Percentiles rank a stretch among this genome's conserved stretches.
These are phyloP conservation scores for Cicer chorassanicum DNA, from an alignment of 306 rosid species.

Conservation along the genomic window DNA sequence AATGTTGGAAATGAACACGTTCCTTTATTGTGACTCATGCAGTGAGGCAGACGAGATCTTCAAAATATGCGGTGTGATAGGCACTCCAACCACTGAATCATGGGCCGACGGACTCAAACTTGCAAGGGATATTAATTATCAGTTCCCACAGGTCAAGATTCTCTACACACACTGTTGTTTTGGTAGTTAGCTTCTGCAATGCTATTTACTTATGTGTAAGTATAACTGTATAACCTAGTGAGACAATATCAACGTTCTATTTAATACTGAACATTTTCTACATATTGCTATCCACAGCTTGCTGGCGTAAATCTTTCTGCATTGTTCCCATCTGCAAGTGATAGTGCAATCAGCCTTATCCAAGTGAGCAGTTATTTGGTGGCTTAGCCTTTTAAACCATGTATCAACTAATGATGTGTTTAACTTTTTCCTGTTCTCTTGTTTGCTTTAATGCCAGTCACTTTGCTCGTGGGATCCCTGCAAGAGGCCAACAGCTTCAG, in stretches of 20 bases:
- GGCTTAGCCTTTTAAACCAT: not conserved
- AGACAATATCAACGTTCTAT: not conserved
- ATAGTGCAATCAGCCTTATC: constrained; percentile 78
- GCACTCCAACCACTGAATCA: constrained; percentile 79
- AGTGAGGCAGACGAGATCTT: constrained; percentile 92
- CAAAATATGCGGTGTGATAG: constrained; percentile 91
- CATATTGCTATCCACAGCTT: constrained; percentile 53
- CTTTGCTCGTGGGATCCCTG: constrained; percentile 98
- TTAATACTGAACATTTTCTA: not conserved
- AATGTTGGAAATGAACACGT: constrained; percentile 23
- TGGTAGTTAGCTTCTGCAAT: not conserved
- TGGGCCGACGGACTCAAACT: constrained; percentile 90
- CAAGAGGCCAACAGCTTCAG: constrained; percentile 91
- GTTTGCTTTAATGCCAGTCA: constrained; percentile 54
- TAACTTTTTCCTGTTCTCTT: constrained; percentile 3
- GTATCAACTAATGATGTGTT: not conserved
- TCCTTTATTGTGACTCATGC: constrained; percentile 42
- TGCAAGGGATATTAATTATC: constrained; percentile 87
- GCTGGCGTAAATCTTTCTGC: constrained; percentile 80
- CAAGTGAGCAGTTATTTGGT: constrained; percentile 56
- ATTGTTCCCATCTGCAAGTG: constrained; percentile 74
- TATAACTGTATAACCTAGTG: not conserved
- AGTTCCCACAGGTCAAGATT: constrained; percentile 82
- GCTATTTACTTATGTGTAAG: not conserved
- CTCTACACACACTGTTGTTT: constrained; percentile 17